Evolutionary conservation across 176 grass and related monocot species (phyloP).

Genomic region (Pontederia crassipes): DNA sequence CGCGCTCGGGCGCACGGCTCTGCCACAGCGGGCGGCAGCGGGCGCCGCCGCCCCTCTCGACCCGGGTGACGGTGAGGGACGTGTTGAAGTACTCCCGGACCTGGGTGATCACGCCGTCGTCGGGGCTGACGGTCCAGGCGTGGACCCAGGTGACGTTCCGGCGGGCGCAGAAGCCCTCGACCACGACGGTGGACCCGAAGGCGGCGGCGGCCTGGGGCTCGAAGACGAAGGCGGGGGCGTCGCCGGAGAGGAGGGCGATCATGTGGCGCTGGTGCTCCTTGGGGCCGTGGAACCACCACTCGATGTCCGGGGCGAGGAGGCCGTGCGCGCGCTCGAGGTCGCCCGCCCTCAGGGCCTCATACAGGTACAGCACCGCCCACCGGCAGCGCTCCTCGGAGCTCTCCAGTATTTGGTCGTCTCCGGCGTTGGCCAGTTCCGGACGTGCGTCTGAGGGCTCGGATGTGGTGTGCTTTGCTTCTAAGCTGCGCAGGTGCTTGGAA

Average conservation of each 20-base stretch:
- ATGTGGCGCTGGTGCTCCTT: constrained; percentile 56
- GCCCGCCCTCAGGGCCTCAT: constrained; percentile 52
- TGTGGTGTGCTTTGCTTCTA: background rate
- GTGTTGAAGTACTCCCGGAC: constrained; percentile 87
- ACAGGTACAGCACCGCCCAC: constrained; percentile 48
- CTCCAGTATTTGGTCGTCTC: background rate
- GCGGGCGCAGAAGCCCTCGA: constrained; percentile 41
- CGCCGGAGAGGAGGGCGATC: constrained; percentile 71
- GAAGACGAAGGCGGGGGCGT: constrained; percentile 20
- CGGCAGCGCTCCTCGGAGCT: constrained; percentile 28
- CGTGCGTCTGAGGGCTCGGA: background rate
- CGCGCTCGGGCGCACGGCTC: constrained; percentile 32
- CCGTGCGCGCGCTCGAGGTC: constrained; percentile 43
- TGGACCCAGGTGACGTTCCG: constrained; percentile 49
- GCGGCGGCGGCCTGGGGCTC: constrained; percentile 33
- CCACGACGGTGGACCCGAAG: constrained; percentile 65
- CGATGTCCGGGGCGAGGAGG: constrained; percentile 65
- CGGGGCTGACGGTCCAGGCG: constrained; percentile 65
- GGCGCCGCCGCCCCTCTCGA: constrained; percentile 10
- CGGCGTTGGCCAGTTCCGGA: constrained; percentile 62
- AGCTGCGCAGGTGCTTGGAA: no score
- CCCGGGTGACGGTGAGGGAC: constrained; percentile 58
- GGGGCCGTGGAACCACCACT: constrained; percentile 97
- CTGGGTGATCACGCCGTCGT: constrained; percentile 71
- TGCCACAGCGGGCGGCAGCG: constrained; percentile 43